Evolutionary conservation across 2,329 filamentous ascomycete species (phyloP).

Genomic region (Ophiognomonia clavigignenti-juglandacearum): DNA sequence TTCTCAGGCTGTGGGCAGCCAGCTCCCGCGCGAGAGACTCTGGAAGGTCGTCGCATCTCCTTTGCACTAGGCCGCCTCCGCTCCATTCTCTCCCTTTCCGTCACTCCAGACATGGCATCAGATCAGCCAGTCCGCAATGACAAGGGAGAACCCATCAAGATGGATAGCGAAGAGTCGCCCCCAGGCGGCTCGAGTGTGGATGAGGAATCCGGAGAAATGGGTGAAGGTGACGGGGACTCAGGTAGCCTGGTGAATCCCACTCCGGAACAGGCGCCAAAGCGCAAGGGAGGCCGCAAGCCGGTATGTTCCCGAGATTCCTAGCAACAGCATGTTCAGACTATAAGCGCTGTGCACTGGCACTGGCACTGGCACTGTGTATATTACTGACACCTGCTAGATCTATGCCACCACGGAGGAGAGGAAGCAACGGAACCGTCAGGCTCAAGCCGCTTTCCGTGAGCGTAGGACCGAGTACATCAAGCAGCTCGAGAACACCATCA

Average conservation of each 20-base stretch:
- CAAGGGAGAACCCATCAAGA: constrained; percentile 50
- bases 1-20: no score
- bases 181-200: constrained; percentile 56
- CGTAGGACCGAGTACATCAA: constrained; percentile 98
- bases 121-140: constrained; percentile 57
- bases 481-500: constrained; percentile 95
- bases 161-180: constrained; percentile 56
- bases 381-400: constrained; percentile 53
- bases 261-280: constrained; percentile 71
- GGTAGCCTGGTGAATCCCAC: constrained; percentile 27
- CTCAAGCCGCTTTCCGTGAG: constrained; percentile 94
- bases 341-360: neutral
- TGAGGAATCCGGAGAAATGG: constrained; percentile 18
- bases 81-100: constrained; percentile 14
- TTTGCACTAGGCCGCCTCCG: constrained; percentile 32
- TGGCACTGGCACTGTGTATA: constrained; percentile 8
- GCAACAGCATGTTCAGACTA: neutral
- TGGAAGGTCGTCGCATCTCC: constrained; percentile 18
- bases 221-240: constrained; percentile 32
- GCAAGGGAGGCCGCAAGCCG: constrained; percentile 95
- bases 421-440: constrained; percentile 95
- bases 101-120: constrained; percentile 52
- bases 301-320: constrained; percentile 47
- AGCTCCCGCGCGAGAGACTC: no score
- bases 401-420: constrained; percentile 98